Base-by-base conservation (phyloP, 176 grass and related monocot species). In the Ensete ventricosum region DNA sequence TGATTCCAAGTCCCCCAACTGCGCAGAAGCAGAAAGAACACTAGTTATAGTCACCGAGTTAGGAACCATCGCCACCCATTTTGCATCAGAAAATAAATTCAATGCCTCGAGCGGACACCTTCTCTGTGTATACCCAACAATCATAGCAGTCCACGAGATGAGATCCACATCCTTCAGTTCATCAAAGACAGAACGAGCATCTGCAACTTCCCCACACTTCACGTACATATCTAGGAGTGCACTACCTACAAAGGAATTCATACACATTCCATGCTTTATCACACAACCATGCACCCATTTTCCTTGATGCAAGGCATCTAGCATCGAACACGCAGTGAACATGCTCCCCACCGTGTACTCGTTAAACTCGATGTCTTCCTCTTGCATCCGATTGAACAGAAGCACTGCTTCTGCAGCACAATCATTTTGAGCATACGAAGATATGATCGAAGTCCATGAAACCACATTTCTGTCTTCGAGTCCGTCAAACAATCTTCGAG, bases 121-220 rank as follows among this genome's bases (percentile, higher is more conserved):
- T 10, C 76, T 86, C 69, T 89, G 90, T 27, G 84, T 77, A 64
- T 89, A 89, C 0, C 90, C 86, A 54, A 89, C 86, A 71, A 92
- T 86, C 90, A 92, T 89, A 5, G 90, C 83, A 1, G 86, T 89
- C 90, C 90, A 88, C 12, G 88, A 50, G 67, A 92, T 73, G 79
- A 86, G 25, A 49, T 86, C 86, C 55, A 82, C 26, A 66, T 50
- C 54, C 23, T 11, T 9, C 9, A 88, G 81, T 9, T 78, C 81
- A 63, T 92, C 73, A 68, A 92, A 84, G 20, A 84, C 8, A 2
- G 1, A 13, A 12, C 73, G 83, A 49, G 81, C 90, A 84, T 86
- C 81, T 49, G 78, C 16, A 23, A 82, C 1, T 53, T 86, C 57
- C 49, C 86, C 84, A 2, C 89, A 86, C 69, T 92, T 92, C 50